Evolutionary conservation across 257 asterid species (phyloP).

Genomic region (Solanum okadae): DNA sequence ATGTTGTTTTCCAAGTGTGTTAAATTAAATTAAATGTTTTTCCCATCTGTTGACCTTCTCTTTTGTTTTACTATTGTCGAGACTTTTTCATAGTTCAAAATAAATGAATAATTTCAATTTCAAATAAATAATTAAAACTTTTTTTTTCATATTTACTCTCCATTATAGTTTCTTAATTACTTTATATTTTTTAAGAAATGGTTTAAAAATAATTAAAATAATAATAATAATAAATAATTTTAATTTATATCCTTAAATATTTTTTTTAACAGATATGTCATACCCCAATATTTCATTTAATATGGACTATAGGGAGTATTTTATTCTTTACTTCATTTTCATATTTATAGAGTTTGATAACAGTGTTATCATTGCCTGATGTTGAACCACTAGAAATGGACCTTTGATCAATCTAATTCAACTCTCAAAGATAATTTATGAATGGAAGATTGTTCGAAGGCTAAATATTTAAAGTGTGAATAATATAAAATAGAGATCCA

Average conservation of each 20-base stretch:
- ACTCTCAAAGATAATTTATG: background rate
- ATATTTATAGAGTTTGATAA: background rate
- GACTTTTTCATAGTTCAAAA: too few species aligned
- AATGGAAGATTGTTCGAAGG: accelerated
- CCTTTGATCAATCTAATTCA: background rate
- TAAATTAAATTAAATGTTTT: background rate
- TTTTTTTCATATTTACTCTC: too few species aligned
- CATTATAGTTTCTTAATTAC: too few species aligned
- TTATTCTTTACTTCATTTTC: background rate
- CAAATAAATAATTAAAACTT: accelerated
- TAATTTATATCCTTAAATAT: too few species aligned
- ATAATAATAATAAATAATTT: too few species aligned
- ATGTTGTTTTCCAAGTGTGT: background rate
- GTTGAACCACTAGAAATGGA: background rate
- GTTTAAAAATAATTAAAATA: too few species aligned
- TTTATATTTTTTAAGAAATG: too few species aligned
- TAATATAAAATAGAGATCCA: background rate
- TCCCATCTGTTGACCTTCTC: background rate
- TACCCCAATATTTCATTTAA: background rate
- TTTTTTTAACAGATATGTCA: too few species aligned
- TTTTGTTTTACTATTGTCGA: too few species aligned
- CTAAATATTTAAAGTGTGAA: background rate
- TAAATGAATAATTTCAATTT: too few species aligned
- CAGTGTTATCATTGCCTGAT: background rate
- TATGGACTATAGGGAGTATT: background rate